Evolutionary conservation across 495 filamentous ascomycete species (phyloP).

Genomic region (Aspergillus egyptiacus): DNA sequence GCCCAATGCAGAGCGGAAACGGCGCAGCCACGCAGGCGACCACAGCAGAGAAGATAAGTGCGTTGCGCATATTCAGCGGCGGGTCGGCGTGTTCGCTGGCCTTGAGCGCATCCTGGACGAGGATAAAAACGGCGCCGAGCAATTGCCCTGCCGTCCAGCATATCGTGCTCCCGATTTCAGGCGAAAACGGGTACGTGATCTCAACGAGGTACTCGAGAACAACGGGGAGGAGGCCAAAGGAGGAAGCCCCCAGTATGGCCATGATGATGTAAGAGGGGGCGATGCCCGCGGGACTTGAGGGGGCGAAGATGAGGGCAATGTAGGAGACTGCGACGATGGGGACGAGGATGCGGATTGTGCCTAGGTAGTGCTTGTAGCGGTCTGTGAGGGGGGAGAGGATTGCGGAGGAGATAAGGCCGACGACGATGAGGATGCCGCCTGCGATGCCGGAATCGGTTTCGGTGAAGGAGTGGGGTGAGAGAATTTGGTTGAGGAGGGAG

Average conservation of each 20-base stretch:
- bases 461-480: constrained; percentile 72
- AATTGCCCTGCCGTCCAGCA: constrained; percentile 72
- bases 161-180: constrained; percentile 76
- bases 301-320: constrained; percentile 76
- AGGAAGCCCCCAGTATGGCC: constrained; percentile 66
- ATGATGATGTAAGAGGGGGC: constrained; percentile 62
- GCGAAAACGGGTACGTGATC: constrained; percentile 78
- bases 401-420: constrained; percentile 73
- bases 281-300: constrained; percentile 58
- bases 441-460: constrained; percentile 83
- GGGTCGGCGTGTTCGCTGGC: constrained; percentile 49
- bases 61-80: constrained; percentile 61
- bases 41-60: constrained; percentile 74
- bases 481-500: constrained; percentile 83
- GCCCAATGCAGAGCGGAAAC: constrained; percentile 59
- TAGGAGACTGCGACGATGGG: constrained; percentile 70
- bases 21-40: constrained; percentile 59
- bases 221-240: constrained; percentile 77
- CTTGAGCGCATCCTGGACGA: constrained; percentile 75
- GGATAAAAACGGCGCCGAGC: constrained; percentile 74
- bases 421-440: constrained; percentile 82
- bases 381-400: constrained; percentile 77
- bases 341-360: constrained; percentile 66
- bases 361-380: constrained; percentile 71
- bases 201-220: constrained; percentile 83